phyloP scores from a whole-genome alignment of 805 yeast species.

The Saturnispora sanitii region DNA sequence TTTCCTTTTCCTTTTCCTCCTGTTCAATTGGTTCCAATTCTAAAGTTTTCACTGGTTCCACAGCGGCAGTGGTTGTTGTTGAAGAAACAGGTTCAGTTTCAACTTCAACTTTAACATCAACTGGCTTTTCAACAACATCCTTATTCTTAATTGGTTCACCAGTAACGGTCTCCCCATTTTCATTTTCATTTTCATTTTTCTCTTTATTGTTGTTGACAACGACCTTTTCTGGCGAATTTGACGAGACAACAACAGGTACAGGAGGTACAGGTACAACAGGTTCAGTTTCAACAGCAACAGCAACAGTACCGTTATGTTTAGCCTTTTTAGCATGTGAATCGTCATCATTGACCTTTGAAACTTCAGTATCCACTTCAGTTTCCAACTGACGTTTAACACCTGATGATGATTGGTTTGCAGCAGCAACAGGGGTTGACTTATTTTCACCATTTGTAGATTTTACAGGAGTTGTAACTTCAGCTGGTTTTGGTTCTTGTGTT shows the following conservation, averaged over 20 bases:
- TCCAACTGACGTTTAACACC: too few relatives aligned
- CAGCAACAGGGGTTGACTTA: neutral
- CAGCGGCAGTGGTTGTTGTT: neutral
- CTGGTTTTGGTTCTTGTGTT: neutral
- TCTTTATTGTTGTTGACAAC: too few relatives aligned
- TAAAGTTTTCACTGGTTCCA: conserved; percentile 13
- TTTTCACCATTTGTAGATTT: neutral
- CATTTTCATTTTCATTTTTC: neutral
- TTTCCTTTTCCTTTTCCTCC: conserved; percentile 18
- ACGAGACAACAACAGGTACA: too few relatives aligned
- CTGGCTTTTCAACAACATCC: neutral
- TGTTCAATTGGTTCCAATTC: conserved; percentile 26
- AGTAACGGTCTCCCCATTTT: neutral
- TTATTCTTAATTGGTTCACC: neutral
- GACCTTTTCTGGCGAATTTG: too few relatives aligned
- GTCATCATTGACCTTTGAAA: too few relatives aligned
- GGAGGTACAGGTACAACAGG: too few relatives aligned
- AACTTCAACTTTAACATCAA: neutral
- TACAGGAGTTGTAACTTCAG: neutral
- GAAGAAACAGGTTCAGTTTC: neutral
- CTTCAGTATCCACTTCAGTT: too few relatives aligned
- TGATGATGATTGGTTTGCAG: neutral
- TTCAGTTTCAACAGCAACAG: neutral
- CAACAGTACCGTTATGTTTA: neutral
- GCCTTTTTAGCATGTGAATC: neutral